phyloP scores from a whole-genome alignment of 2,329 filamentous ascomycete genomes.

The Stemphylium vesicarium region DNA sequence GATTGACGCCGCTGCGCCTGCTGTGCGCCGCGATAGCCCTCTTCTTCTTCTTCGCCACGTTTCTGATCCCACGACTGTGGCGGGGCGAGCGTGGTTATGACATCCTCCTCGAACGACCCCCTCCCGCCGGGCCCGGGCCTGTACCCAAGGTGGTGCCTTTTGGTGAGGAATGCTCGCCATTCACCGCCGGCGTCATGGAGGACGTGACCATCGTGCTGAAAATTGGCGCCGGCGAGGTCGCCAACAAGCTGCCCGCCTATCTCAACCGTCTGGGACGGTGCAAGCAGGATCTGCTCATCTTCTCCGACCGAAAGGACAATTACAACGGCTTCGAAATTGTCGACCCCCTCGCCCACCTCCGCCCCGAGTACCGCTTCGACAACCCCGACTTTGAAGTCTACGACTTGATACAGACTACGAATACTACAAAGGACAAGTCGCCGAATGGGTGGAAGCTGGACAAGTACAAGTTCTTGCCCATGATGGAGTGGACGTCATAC shows the following conservation, averaged over 20 bases:
- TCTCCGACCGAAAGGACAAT: conserved; percentile 65
- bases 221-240: conserved; percentile 64
- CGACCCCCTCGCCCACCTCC: conserved; percentile 54
- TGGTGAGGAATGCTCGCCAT: conserved; percentile 43
- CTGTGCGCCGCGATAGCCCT: conserved; percentile 37
- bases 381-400: conserved; percentile 61
- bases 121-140: conserved; percentile 24
- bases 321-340: conserved; percentile 57
- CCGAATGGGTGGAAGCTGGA: conserved; percentile 61
- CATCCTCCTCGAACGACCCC: conserved; percentile 34
- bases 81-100: conserved; percentile 41
- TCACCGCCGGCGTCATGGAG: conserved; percentile 40
- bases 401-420: conserved; percentile 51
- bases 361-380: conserved; percentile 47
- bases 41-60: conserved; percentile 29
- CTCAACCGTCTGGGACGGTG: conserved; percentile 62
- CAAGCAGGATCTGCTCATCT: conserved; percentile 62
- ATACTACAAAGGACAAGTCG: conserved; percentile 52
- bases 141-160: conserved; percentile 33
- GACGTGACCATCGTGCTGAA: conserved; percentile 64
- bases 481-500: conserved; percentile 58
- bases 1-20: conserved; percentile 45
- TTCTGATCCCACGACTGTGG: conserved; percentile 30
- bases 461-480: conserved; percentile 65
- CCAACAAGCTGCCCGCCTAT: conserved; percentile 63